A percentile compares a stretch with the other conserved stretches of the same genome.
Evolutionary conservation across 202 grass and related monocot genomes (phyloP).

Genomic region (Zizania palustris): DNA sequence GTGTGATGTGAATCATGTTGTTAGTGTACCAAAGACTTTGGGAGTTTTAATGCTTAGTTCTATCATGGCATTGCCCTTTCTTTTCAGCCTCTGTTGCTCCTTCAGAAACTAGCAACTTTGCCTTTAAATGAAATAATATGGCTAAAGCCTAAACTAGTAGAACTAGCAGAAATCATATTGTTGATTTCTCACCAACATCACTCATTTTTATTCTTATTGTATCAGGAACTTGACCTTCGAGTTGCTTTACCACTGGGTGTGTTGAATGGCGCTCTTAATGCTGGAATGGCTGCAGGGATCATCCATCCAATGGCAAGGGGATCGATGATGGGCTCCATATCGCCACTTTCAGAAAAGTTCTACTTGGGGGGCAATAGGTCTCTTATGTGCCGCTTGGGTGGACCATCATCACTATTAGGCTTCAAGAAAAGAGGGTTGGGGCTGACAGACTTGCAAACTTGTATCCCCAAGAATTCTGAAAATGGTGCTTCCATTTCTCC

Average conservation of each 20-base stretch:
- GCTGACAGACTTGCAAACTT: slow-evolving; percentile 33
- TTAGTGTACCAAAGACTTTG: neutral
- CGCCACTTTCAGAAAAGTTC: slow-evolving; percentile 65
- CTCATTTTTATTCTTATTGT: slow-evolving; percentile 21
- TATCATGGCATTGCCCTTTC: neutral
- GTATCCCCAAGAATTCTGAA: slow-evolving; percentile 36
- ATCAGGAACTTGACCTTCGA: slow-evolving; percentile 87
- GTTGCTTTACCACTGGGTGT: slow-evolving; percentile 75
- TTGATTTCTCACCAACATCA: neutral
- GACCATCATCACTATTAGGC: slow-evolving; percentile 65
- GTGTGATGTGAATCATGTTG: neutral
- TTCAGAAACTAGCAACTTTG: neutral
- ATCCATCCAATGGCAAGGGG: slow-evolving; percentile 61
- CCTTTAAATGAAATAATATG: slow-evolving; percentile 4
- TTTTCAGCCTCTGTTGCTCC: neutral
- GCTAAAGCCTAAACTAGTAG: slow-evolving; percentile 18
- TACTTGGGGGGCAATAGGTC: slow-evolving; percentile 71
- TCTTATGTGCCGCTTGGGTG: slow-evolving; percentile 68
- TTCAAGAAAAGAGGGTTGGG: slow-evolving; percentile 70
- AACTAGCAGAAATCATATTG: neutral
- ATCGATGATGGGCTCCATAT: slow-evolving; percentile 44
- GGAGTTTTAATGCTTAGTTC: neutral
- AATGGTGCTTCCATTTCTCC: slow-evolving; percentile 41
- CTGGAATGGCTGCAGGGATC: slow-evolving; percentile 67
- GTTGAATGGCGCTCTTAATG: slow-evolving; percentile 71